Percentiles rank a stretch among this genome's conserved stretches.
Conservation (phyloP, 192 early-diverging fungal species). For the Gigaspora rosea region DNA sequence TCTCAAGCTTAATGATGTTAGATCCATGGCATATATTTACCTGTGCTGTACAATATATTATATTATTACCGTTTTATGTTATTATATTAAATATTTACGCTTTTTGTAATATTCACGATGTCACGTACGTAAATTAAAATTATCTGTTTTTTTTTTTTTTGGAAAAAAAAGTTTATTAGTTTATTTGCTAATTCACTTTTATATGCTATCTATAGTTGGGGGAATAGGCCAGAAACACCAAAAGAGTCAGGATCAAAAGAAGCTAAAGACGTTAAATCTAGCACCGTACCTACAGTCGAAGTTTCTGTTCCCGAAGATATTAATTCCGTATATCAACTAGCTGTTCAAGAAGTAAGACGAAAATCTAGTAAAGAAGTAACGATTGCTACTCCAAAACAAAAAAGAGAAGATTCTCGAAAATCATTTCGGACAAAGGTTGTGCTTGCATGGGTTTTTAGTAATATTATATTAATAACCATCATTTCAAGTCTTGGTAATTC, state of each 20-base stretch:
- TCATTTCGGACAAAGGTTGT: constrained; percentile 77
- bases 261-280: no score
- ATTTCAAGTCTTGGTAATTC: constrained; percentile 53
- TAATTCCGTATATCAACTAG: no score
- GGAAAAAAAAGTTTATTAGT: no score
- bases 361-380: no score
- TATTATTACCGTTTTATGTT: constrained; percentile 77
- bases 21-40: constrained; percentile 84
- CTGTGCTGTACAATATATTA: constrained; percentile 68
- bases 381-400: constrained; percentile 66
- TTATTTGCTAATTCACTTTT: neutral
- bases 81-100: constrained; percentile 68
- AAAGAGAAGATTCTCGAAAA: constrained; percentile 80
- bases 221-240: constrained; percentile 56
- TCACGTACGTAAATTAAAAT: constrained; percentile 38
- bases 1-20: constrained; percentile 64
- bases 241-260: no score
- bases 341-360: no score
- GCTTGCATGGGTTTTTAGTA: constrained; percentile 79
- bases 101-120: constrained; percentile 63
- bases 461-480: constrained; percentile 63
- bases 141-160: neutral
- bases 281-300: no score
- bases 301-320: no score
- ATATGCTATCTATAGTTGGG: no score